Evolutionary conservation across 73 alveolate species (phyloP).

Genomic region (Diophrys appendiculata): DNA sequence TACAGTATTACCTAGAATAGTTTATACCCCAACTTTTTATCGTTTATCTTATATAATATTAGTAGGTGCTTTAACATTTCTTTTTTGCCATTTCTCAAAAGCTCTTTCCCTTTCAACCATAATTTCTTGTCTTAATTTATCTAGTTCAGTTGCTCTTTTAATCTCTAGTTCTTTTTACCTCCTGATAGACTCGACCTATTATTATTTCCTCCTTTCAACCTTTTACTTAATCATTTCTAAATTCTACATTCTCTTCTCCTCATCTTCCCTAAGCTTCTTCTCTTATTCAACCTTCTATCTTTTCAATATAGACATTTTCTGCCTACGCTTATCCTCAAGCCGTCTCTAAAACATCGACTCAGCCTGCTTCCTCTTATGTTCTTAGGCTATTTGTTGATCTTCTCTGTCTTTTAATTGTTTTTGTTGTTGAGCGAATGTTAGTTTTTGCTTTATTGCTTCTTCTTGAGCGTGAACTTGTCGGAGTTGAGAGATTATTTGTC

Average conservation of each 20-base stretch:
- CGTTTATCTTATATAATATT: too few relatives aligned
- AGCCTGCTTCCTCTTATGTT: not conserved
- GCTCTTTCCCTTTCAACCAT: constrained; percentile 1
- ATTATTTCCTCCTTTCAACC: not conserved
- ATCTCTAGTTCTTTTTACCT: not conserved
- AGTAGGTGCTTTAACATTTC: too few relatives aligned
- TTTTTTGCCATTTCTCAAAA: not conserved
- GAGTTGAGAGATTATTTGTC: too few relatives aligned
- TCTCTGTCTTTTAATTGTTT: constrained; percentile 11
- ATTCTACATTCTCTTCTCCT: not conserved
- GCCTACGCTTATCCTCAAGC: not conserved
- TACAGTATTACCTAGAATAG: too few relatives aligned
- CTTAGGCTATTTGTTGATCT: not conserved
- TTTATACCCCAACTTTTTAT: too few relatives aligned
- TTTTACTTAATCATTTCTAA: not conserved
- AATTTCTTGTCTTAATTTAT: not conserved
- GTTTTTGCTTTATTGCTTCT: constrained; percentile 15
- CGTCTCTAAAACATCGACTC: not conserved
- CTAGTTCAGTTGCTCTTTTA: not conserved
- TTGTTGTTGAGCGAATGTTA: constrained; percentile 10
- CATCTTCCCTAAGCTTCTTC: not conserved
- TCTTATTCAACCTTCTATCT: not conserved
- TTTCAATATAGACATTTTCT: not conserved
- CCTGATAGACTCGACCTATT: not conserved
- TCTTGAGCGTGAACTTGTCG: constrained; percentile 14